Conservation (phyloP, 768 basidiomycete species). For the Trametopsis cervina region DNA sequence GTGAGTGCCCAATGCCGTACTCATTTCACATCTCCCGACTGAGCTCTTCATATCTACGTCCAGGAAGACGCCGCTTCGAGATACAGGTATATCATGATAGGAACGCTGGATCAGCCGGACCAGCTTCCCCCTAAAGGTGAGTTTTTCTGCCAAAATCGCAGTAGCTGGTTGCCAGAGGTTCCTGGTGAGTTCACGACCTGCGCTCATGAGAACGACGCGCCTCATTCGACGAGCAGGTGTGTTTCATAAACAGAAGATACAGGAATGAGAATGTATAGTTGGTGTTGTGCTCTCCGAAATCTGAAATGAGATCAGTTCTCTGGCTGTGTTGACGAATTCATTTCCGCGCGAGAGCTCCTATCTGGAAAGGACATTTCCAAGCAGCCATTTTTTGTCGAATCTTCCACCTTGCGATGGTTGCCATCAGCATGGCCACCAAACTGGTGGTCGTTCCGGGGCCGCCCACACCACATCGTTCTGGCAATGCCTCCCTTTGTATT, state of each 20-base stretch:
- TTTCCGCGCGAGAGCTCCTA: too few species aligned
- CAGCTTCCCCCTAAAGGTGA: constrained; percentile 17
- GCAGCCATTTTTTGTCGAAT: too few species aligned
- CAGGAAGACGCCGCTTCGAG: constrained; percentile 8
- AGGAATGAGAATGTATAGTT: constrained; percentile 4
- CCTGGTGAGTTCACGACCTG: constrained; percentile 4
- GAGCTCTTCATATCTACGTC: background rate
- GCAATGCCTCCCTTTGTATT: too few species aligned
- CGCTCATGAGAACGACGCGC: background rate
- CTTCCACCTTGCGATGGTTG: too few species aligned
- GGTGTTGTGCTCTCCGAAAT: too few species aligned
- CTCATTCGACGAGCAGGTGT: background rate
- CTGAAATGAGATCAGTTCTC: too few species aligned
- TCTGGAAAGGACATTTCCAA: too few species aligned
- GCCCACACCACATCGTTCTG: too few species aligned
- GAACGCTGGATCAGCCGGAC: constrained; percentile 15
- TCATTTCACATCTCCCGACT: background rate
- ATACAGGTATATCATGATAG: constrained; percentile 11
- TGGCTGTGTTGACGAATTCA: too few species aligned
- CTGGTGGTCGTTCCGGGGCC: too few species aligned
- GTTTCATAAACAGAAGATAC: constrained; percentile 10
- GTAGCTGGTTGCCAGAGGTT: constrained; percentile 16
- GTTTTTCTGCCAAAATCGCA: constrained; percentile 17
- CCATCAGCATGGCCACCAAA: too few species aligned
- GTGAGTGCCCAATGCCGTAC: background rate